Percentiles rank a stretch among this genome's conserved stretches.
Evolutionary conservation across 352 stramenopile genomes (phyloP).

Genomic region (Peronospora destructor): DNA sequence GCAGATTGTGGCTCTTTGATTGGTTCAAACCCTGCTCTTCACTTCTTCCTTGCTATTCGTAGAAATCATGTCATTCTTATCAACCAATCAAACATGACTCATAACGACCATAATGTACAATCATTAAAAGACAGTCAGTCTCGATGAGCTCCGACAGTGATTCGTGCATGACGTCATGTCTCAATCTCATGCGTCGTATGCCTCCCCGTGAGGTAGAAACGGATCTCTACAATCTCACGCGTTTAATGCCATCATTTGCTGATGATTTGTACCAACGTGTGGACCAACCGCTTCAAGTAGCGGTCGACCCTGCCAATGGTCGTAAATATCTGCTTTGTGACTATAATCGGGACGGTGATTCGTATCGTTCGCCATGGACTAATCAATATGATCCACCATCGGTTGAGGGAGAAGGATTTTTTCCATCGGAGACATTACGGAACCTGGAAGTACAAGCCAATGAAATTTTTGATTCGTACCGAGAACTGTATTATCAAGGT

Average conservation of each 20-base stretch:
- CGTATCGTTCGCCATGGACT: conserved; percentile 90
- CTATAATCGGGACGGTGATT: conserved; percentile 93
- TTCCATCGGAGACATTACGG: conserved; percentile 82
- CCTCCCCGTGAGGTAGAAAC: conserved; percentile 78
- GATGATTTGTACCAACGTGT: conserved; percentile 91
- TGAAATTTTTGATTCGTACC: conserved; percentile 95
- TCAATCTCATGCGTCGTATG: conserved; percentile 88
- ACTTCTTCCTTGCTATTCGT: neutral
- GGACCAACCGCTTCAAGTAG: conserved; percentile 88
- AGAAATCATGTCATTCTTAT: conserved; percentile 1
- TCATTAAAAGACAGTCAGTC: neutral
- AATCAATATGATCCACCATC: conserved; percentile 86
- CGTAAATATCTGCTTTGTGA: conserved; percentile 91
- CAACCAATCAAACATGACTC: neutral
- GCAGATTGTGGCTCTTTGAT: neutral
- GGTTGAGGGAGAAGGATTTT: conserved; percentile 83
- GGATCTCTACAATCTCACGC: conserved; percentile 80
- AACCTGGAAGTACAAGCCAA: conserved; percentile 91
- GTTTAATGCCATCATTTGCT: conserved; percentile 68
- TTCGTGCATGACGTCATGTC: conserved; percentile 55
- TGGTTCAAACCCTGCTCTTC: neutral
- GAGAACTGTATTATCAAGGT: conserved; percentile 94
- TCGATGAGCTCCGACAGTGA: conserved; percentile 14
- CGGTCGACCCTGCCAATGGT: conserved; percentile 78
- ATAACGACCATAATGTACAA: neutral